Percentiles rank a stretch among this genome's conserved stretches.
phyloP scores from a whole-genome alignment of 2,329 filamentous ascomycete genomes.

The Sporothrix pseudoabietina region DNA sequence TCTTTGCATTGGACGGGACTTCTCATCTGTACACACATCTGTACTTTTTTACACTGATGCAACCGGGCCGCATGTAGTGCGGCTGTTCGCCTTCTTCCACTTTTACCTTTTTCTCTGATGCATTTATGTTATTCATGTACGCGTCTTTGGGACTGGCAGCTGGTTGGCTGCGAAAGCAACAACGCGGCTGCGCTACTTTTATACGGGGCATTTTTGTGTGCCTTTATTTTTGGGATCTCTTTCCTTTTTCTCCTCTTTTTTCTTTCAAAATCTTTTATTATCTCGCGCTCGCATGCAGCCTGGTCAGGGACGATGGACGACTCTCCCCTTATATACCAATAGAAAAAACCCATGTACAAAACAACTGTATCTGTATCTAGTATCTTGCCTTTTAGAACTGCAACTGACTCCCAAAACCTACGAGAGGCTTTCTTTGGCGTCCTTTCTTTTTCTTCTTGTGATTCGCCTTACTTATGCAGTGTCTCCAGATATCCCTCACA shows the following conservation, averaged over 20 bases:
- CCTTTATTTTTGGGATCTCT: neutral
- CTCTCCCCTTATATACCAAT: slow-evolving; percentile 24
- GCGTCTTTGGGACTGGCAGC: neutral
- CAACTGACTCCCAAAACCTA: neutral
- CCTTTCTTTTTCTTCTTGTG: neutral
- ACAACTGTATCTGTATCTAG: neutral
- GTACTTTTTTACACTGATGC: slow-evolving; percentile 13
- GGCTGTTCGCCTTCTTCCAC: neutral
- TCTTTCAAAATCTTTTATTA: neutral
- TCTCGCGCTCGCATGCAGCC: neutral
- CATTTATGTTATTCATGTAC: neutral
- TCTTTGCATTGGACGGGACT: neutral
- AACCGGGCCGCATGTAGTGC: neutral
- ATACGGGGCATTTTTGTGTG: neutral
- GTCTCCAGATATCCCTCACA: slow-evolving; percentile 5
- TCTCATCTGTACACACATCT: neutral
- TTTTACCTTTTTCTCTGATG: neutral
- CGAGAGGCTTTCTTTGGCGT: neutral
- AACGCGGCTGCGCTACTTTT: neutral
- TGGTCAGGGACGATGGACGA: neutral
- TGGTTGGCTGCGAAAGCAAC: neutral
- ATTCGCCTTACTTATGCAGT: neutral
- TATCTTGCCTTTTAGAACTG: neutral
- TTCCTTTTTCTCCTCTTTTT: neutral
- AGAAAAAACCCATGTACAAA: slow-evolving; percentile 18